A percentile compares a stretch with the other conserved stretches of the same genome.
phyloP scores from a whole-genome alignment of 768 basidiomycete genomes.

The Phlegmacium glaucopus region DNA sequence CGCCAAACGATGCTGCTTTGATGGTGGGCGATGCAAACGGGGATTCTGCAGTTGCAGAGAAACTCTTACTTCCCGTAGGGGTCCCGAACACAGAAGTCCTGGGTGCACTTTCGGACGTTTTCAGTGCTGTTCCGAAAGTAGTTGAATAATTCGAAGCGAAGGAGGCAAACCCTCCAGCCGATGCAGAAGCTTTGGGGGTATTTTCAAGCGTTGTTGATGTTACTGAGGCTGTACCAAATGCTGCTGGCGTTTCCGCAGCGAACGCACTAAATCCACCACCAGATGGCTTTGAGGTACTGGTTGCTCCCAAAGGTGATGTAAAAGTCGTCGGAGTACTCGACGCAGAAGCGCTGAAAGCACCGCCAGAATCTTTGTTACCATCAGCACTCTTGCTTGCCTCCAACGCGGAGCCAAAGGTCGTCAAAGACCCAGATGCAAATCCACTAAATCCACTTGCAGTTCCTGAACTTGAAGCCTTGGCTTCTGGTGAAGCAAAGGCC shows the following conservation, averaged over 20 bases:
- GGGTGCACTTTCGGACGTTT: not conserved
- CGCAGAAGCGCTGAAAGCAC: slow-evolving; percentile 26
- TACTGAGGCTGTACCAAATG: slow-evolving; percentile 13
- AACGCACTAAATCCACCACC: slow-evolving; percentile 6
- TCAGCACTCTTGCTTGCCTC: not conserved
- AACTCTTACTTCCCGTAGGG: slow-evolving; percentile 1
- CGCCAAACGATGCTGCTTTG: not conserved
- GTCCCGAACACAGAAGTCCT: slow-evolving; percentile 17
- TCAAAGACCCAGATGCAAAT: slow-evolving; percentile 16
- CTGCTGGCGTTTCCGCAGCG: not conserved
- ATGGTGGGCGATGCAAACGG: not conserved
- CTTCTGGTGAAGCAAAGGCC: not conserved
- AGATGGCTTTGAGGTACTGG: not conserved
- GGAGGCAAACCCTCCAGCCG: not conserved
- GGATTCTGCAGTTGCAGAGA: not conserved
- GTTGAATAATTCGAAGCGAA: not conserved
- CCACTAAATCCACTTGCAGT: slow-evolving; percentile 14
- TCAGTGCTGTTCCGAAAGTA: not conserved
- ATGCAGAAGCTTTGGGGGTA: not conserved
- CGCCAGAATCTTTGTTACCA: slow-evolving; percentile 6
- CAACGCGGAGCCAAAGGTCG: slow-evolving; percentile 27
- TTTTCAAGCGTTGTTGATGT: slow-evolving; percentile 6
- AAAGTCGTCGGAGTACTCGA: slow-evolving; percentile 24
- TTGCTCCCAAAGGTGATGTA: slow-evolving; percentile 1
- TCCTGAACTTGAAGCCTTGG: slow-evolving; percentile 5